Evolutionary conservation across 2,329 filamentous ascomycete species (phyloP), one percentile per base, ranked within the genome.

Genomic region (Mollisia scopiformis): DNA sequence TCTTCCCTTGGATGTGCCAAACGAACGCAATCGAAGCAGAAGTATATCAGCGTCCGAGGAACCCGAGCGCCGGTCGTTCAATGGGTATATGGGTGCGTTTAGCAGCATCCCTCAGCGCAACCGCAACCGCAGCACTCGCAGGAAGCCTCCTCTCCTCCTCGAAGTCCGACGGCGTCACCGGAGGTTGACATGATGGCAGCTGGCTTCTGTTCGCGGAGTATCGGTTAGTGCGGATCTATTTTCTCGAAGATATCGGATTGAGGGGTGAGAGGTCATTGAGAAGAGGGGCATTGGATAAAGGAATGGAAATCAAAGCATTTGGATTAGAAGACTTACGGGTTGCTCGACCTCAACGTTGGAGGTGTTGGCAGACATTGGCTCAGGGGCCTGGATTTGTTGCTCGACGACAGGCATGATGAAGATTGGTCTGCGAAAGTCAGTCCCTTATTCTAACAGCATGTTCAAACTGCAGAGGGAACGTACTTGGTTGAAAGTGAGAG

Each of bases 351-450:
- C 67, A 53, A 72, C 57, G 43, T 31, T 63, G 49, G 46, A 51
- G 47, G 63, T 62, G 35, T 55, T 56, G 37, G 64, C 58, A 43
- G 63, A 66, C 70, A 71, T 72, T 21, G 68, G 66, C 66, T 68
- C 66, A 19, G 67, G 57, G 55, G 66, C 66, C 63, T 71, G 67
- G 39, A 67, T 51, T 57, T 71, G 70, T 60, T 72, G 70, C 21
- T 69, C 65, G 58, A 63, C 59, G 62, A 62, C 58, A 68, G 70
- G 67, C 70, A 72, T 72, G 16, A 47, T 69, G 66, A 62, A 57
- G 43, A 27, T 47, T 47, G 23, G 43, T 28, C 43, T 47, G 43
- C 23, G 23, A 47, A 28, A 13, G 16, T 47, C 43, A 47, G 43
- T 25, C 13, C 43, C 43, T 43, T 19, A 43, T 43, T 10, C n/a